phyloP scores from a whole-genome alignment of 495 filamentous ascomycete species.

The Tetracladium setigerum region DNA sequence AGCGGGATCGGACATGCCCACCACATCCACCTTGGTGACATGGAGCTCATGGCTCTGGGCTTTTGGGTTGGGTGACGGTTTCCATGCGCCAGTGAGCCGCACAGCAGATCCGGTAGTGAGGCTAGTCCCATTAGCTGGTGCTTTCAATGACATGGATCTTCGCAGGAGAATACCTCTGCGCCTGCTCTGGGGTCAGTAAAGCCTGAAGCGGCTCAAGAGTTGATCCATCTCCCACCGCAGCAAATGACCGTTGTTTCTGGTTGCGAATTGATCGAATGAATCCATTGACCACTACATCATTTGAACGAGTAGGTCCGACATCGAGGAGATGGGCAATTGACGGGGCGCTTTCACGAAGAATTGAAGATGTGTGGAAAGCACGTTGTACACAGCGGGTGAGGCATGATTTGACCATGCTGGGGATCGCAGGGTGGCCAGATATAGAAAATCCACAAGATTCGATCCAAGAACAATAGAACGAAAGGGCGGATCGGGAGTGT shows the following conservation, averaged over 20 bases:
- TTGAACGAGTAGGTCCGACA: neutral
- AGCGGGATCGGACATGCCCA: constrained; percentile 71
- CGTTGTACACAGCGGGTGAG: neutral
- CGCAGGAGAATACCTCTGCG: constrained; percentile 52
- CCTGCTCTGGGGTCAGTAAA: constrained; percentile 65
- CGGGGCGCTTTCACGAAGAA: neutral
- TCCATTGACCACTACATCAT: constrained; percentile 56
- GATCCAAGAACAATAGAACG: too few relatives aligned
- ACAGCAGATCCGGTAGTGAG: constrained; percentile 76
- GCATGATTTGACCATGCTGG: constrained; percentile 3
- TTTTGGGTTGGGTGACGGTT: constrained; percentile 56
- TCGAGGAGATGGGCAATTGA: constrained; percentile 17
- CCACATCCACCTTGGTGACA: constrained; percentile 54
- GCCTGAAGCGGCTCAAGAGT: constrained; percentile 73
- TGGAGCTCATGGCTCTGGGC: constrained; percentile 77
- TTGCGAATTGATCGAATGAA: constrained; percentile 79
- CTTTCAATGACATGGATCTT: neutral
- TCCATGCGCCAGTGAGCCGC: constrained; percentile 71
- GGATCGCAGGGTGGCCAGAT: too few relatives aligned
- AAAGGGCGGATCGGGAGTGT: too few relatives aligned
- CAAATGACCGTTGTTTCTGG: constrained; percentile 78
- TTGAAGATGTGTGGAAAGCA: neutral
- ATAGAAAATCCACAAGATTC: too few relatives aligned
- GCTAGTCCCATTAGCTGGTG: constrained; percentile 33
- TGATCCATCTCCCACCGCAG: constrained; percentile 82